Base-by-base conservation (phyloP, 495 filamentous ascomycete species). In the Daldinia bambusicola region DNA sequence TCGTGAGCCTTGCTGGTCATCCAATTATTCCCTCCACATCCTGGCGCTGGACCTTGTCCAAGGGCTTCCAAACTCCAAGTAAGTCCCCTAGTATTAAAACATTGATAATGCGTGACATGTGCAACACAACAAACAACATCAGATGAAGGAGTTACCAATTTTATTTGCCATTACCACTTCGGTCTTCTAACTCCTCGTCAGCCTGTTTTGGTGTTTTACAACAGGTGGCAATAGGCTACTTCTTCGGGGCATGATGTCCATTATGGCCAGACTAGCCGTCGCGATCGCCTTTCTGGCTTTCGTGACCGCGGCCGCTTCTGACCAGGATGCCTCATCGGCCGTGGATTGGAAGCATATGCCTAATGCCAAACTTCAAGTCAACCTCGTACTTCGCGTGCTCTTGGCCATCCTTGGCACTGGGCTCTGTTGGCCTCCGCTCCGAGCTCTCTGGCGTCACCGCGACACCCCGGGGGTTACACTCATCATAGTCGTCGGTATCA, bases 381-480 rank as follows among this genome's bases (percentile, higher is more conserved):
- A 48, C 8, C 43, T 84, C 31, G 75, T 80, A 38, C 78, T 78
- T 66, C 70, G 83, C 0, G 75, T 85, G 12, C 58, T 87, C 13
- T 78, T 95, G 12, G 85, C 90, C 12, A 65, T 87, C 48, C 26
- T 91, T 30, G 80, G 86, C 31, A 81, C 90, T 36, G 61, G 89
- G 13, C 75, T 93, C 52, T 84, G 83, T 76, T 84, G 80, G 78
- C 86, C 82, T 41, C 89, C 82, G 40, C 75, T 89, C 10, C 75
- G 83, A 18, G 84, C 89, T 55, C 85, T 91, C 60, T 79, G 84
- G 69, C 81, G 81, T 53, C 86, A 87, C 50, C 85, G 84, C 4
- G 92, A 93, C 70, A 78, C 90, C 53, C 86, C 87, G 9, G 89
- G 88, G 38, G 82, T 83, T 50, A 81, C 84, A 51, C 83, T 97